phyloP scores from a whole-genome alignment of 2,329 filamentous ascomycete genomes.

The Tolypocladium paradoxum region DNA sequence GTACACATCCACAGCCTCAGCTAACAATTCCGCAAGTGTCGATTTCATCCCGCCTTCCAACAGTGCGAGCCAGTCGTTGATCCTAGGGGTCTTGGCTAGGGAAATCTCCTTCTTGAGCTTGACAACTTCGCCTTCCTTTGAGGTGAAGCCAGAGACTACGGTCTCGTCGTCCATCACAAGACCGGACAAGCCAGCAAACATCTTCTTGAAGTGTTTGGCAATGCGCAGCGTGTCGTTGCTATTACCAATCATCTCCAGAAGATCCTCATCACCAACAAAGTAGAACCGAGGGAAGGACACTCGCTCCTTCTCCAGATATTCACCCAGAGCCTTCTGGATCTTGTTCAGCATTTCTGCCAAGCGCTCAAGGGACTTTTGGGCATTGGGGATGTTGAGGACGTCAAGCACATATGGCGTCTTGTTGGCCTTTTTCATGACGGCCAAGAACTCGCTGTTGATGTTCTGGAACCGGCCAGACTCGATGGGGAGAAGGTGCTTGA shows the following conservation, averaged over 20 bases:
- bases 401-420: slow-evolving; percentile 93
- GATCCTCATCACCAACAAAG: slow-evolving; percentile 96
- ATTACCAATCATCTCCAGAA: slow-evolving; percentile 98
- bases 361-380: slow-evolving; percentile 91
- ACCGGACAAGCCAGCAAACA: slow-evolving; percentile 94
- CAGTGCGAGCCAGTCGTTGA: slow-evolving; percentile 97
- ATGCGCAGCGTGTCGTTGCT: slow-evolving; percentile 95
- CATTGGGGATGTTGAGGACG: slow-evolving; percentile 88
- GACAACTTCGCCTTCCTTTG: slow-evolving; percentile 88
- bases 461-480: slow-evolving; percentile 97
- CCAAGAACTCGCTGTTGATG: slow-evolving; percentile 97
- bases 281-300: slow-evolving; percentile 98
- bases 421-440: slow-evolving; percentile 99
- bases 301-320: slow-evolving; percentile 95
- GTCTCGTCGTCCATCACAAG: slow-evolving; percentile 84
- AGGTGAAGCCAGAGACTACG: slow-evolving; percentile 84
- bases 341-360: slow-evolving; percentile 96
- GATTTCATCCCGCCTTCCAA: slow-evolving; percentile 90
- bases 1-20: slow-evolving; percentile 77
- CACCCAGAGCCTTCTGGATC: slow-evolving; percentile 96
- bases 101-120: slow-evolving; percentile 84
- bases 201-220: slow-evolving; percentile 98
- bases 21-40: slow-evolving; percentile 81
- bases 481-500: slow-evolving; percentile 93
- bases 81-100: slow-evolving; percentile 83